Percentiles rank a stretch among this genome's conserved stretches.
phyloP scores from a whole-genome alignment of 495 filamentous ascomycete species.

The Aspergillus nidulans region DNA sequence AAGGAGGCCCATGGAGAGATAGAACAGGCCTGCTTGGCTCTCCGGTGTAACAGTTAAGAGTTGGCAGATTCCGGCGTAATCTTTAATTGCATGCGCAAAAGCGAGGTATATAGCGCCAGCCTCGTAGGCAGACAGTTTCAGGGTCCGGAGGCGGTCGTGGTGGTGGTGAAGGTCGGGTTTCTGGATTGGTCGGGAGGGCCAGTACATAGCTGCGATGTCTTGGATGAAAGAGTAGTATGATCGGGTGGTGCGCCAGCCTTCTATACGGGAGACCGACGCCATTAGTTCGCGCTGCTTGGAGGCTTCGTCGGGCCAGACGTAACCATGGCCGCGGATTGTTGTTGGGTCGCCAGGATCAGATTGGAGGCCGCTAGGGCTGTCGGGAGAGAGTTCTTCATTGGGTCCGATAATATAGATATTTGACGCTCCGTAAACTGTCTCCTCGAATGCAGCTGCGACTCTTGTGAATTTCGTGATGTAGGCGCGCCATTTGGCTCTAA shows the following conservation, averaged over 20 bases:
- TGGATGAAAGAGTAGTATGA: constrained; percentile 95
- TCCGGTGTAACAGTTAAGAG: constrained; percentile 83
- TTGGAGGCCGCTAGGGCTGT: constrained; percentile 43
- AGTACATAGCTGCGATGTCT: constrained; percentile 55
- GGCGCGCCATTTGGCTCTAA: constrained; percentile 83
- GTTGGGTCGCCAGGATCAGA: constrained; percentile 50
- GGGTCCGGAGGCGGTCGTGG: constrained; percentile 78
- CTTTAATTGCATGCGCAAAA: constrained; percentile 67
- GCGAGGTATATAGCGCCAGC: constrained; percentile 77
- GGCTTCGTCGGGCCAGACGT: constrained; percentile 84
- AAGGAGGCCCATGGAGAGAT: constrained; percentile 87
- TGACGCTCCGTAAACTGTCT: constrained; percentile 85
- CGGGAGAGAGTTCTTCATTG: constrained; percentile 44
- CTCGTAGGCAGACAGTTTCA: constrained; percentile 66
- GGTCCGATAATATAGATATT: constrained; percentile 80
- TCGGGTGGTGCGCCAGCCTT: constrained; percentile 91
- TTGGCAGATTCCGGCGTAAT: constrained; percentile 85
- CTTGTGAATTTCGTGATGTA: constrained; percentile 90
- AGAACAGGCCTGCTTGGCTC: constrained; percentile 85
- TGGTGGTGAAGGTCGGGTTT: constrained; percentile 84
- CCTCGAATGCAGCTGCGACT: constrained; percentile 90
- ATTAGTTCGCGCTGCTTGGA: constrained; percentile 80
- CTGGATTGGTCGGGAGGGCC: constrained; percentile 66
- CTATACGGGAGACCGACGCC: constrained; percentile 85
- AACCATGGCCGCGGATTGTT: constrained; percentile 75